These are phyloP conservation scores for Pseudogymnoascus sp. DNA, from an alignment of 2,329 filamentous ascomycete species.

Conservation along the genomic window DNA sequence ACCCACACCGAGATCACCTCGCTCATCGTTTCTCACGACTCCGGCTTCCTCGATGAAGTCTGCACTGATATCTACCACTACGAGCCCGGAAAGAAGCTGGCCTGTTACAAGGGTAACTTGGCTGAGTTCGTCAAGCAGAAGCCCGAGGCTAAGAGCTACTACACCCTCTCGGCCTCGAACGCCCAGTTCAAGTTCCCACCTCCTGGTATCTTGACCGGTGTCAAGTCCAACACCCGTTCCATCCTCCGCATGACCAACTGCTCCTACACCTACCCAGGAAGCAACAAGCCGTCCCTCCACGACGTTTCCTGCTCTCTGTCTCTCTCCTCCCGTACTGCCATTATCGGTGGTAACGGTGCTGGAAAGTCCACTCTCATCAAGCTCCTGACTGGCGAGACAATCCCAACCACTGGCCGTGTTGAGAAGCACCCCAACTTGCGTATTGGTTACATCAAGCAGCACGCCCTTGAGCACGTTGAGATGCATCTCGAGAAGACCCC, in stretches of 20 bases:
- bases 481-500: slow-evolving; percentile 99
- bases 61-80: slow-evolving; percentile 99
- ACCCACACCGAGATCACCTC: slow-evolving; percentile 93
- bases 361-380: slow-evolving; percentile 99
- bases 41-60: slow-evolving; percentile 90
- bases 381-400: slow-evolving; percentile 83
- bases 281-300: slow-evolving; percentile 74
- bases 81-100: slow-evolving; percentile 88
- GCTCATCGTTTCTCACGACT: slow-evolving; percentile 97
- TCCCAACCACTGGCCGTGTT: slow-evolving; percentile 76
- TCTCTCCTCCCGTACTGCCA: slow-evolving; percentile 86
- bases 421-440: slow-evolving; percentile 98
- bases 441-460: slow-evolving; percentile 99
- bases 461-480: slow-evolving; percentile 96
- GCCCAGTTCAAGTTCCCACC: slow-evolving; percentile 98
- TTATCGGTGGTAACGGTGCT: slow-evolving; percentile 95
- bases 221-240: slow-evolving; percentile 88
- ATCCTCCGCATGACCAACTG: slow-evolving; percentile 93
- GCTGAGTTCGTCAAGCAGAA: slow-evolving; percentile 77
- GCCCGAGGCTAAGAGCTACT: slow-evolving; percentile 96
- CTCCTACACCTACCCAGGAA: slow-evolving; percentile 87
- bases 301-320: slow-evolving; percentile 84
- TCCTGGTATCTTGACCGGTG: slow-evolving; percentile 85
- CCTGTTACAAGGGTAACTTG: slow-evolving; percentile 75
- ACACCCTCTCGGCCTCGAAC: slow-evolving; percentile 79